A percentile compares a stretch with the other conserved stretches of the same genome.
Evolutionary conservation across 75 land plant genomes (phyloP).

Genomic region (Chamaecyparis obtusa): DNA sequence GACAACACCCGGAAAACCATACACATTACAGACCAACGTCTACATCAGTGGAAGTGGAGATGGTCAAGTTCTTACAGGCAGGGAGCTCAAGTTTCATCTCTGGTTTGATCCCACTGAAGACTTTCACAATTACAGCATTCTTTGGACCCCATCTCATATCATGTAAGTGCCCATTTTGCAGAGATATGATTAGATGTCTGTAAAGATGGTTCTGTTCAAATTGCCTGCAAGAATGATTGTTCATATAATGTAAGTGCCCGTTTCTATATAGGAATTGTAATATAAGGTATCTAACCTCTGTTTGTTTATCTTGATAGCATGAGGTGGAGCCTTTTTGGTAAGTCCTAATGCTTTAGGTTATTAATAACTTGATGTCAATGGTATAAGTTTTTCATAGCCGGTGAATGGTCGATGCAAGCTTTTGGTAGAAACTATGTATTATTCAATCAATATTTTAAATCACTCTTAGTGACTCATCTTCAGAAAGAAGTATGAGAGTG

Average conservation of each 20-base stretch:
- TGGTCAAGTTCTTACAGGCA: constrained; percentile 28
- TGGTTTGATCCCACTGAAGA: constrained; percentile 69
- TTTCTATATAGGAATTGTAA: no score
- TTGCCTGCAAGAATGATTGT: not conserved
- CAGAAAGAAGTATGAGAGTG: no score
- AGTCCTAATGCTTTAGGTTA: no score
- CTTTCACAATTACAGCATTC: constrained; percentile 61
- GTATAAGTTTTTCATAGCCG: no score
- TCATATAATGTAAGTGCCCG: not conserved
- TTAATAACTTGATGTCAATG: not conserved
- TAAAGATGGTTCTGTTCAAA: not conserved
- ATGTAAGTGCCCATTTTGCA: constrained; percentile 42
- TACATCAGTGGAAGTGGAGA: constrained; percentile 44
- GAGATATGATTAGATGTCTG: not conserved
- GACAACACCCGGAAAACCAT: constrained; percentile 40
- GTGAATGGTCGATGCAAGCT: no score
- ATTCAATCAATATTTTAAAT: no score
- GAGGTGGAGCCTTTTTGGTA: not conserved
- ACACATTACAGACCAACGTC: constrained; percentile 69
- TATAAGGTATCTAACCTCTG: no score
- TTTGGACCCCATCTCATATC: constrained; percentile 57
- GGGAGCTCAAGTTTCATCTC: constrained; percentile 48
- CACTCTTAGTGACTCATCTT: no score
- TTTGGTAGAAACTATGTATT: no score
- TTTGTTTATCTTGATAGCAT: not conserved